A percentile compares a stretch with the other conserved stretches of the same genome.
Conservation (phyloP, 2,329 filamentous ascomycete species). For the Colletotrichum godetiae region DNA sequence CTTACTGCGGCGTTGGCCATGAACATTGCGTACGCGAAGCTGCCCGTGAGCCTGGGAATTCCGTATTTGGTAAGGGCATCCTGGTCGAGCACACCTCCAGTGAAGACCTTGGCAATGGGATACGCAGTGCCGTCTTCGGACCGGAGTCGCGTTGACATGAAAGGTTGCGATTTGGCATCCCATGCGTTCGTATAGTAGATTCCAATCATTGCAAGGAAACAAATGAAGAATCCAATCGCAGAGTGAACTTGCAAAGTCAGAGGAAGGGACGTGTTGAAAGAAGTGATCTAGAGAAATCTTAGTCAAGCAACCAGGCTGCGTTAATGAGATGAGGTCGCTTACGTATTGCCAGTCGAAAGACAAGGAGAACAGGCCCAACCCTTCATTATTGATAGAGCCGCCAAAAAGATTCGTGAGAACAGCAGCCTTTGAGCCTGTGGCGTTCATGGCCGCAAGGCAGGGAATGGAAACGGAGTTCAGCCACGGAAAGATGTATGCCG, state of each 20-base stretch:
- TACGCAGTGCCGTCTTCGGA: constrained; percentile 53
- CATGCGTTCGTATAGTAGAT: constrained; percentile 64
- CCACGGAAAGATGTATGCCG: constrained; percentile 66
- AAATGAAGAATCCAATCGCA: constrained; percentile 58
- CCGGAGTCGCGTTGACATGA: constrained; percentile 64
- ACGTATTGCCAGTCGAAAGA: constrained; percentile 68
- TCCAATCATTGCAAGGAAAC: constrained; percentile 60
- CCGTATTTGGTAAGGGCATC: constrained; percentile 55
- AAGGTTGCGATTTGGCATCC: constrained; percentile 58
- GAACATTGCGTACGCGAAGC: constrained; percentile 64
- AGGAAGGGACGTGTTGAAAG: constrained; percentile 63
- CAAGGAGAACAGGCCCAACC: constrained; percentile 59
- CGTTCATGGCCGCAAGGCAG: constrained; percentile 63
- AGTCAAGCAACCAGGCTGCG: neutral
- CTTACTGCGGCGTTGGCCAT: constrained; percentile 67
- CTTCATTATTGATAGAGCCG: constrained; percentile 63
- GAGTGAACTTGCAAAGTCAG: constrained; percentile 61
- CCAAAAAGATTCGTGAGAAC: constrained; percentile 62
- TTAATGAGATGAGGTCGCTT: constrained; percentile 43
- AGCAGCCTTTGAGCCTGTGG: constrained; percentile 56
- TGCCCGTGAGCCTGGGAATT: constrained; percentile 58
- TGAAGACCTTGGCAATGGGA: constrained; percentile 53
- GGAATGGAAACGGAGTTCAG: constrained; percentile 66
- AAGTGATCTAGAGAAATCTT: constrained; percentile 57
- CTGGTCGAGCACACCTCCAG: constrained; percentile 53